Base-by-base conservation (phyloP, 1,139 yeast species). In the Saccharomyces hybrid region DNA sequence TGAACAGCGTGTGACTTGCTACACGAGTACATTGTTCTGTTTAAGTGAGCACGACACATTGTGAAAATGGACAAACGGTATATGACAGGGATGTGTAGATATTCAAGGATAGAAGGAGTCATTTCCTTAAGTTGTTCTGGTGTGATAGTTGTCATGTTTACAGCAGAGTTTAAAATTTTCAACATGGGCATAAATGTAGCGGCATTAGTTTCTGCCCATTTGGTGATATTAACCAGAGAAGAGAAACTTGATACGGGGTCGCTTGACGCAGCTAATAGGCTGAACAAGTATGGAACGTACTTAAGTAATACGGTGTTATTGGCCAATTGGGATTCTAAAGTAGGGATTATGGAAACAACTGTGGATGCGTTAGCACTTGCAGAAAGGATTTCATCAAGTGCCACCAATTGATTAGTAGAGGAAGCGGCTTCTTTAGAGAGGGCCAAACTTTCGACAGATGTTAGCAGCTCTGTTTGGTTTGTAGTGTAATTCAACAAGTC, bases 31-130 rank as follows among this genome's bases (percentile, higher is more conserved):
- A 65, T 56, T 5, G 59, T 53, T 49, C 63, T 64, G 23, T 60
- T 48, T 28, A 53, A 47, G 49, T 60, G 51, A 25, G 61, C 57
- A 44, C 65, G 61, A 55, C 71, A 68, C 41, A 68, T 55, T 1
- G 69, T 60, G 58, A 66, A 66, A 44, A 68, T 64, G 38, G 69
- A 63, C 42, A 69, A 53, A 53, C 66, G 64, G 57, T 61, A 66
- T n/a, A 54, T 58, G 14, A 64, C 56, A 52, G 69, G 66, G 29
- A 68, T 60, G 20, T 59, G 48, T 54, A 67, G 60, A 50, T 61
- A 61, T 34, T 58, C 59, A 41, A 68, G 53, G 32, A 68, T 57
- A 5, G 49, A 44, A 47, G 71, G 71, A 44, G 59, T 57, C 48
- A 65, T 20, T 28, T 60, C 58, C 26, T 58, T 53, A 32, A 68